Percentiles rank a stretch among this genome's conserved stretches.
Conservation (phyloP, 192 early-diverging fungal genomes). For the Spizellomyces sp. region DNA sequence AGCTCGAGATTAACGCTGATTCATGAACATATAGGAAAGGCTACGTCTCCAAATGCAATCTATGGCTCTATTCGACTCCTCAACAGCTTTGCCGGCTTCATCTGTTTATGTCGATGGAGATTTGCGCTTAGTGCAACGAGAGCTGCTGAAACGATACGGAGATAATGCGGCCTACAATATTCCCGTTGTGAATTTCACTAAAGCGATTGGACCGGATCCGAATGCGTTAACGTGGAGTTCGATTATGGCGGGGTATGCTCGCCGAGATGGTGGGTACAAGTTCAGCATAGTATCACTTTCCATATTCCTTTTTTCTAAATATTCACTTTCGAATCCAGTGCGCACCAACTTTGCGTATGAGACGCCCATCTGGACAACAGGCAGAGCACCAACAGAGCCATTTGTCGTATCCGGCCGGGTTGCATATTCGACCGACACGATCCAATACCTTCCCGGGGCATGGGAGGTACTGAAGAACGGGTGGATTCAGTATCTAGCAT, state of each 20-base stretch:
- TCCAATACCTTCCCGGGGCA: constrained; percentile 31
- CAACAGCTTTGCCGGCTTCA: constrained; percentile 9
- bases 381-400: constrained; percentile 30
- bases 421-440: constrained; percentile 17
- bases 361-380: constrained; percentile 32
- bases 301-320: neutral
- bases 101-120: constrained; percentile 37
- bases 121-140: constrained; percentile 36
- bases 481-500: constrained; percentile 47
- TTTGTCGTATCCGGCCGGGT: constrained; percentile 32
- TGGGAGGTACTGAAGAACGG: constrained; percentile 42
- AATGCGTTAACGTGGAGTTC: constrained; percentile 19
- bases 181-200: constrained; percentile 30
- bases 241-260: constrained; percentile 29
- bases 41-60: constrained; percentile 39
- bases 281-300: neutral
- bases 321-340: constrained; percentile 18
- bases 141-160: constrained; percentile 11
- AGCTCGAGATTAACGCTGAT: neutral
- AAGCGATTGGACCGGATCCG: neutral
- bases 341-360: constrained; percentile 27
- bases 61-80: constrained; percentile 28
- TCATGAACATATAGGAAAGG: constrained; percentile 12
- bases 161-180: constrained; percentile 33
- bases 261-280: constrained; percentile 36